phyloP scores from a whole-genome alignment of 768 basidiomycete species.

The Kwoniella sp. region DNA sequence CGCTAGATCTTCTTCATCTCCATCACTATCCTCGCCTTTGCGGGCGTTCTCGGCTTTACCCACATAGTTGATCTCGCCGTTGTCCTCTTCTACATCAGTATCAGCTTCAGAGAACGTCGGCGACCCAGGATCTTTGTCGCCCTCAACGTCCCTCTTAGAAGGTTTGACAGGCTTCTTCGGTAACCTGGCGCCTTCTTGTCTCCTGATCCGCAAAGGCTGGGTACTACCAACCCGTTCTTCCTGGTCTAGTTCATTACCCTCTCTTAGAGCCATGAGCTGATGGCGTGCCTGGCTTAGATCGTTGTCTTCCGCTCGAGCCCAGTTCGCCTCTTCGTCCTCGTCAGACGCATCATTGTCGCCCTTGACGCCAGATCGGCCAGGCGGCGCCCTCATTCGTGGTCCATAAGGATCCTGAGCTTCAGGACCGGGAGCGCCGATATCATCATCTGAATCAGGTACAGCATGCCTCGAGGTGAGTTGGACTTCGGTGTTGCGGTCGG shows the following conservation, averaged over 20 bases:
- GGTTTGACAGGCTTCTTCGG: not conserved
- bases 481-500: not conserved
- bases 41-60: not conserved
- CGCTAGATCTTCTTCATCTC: not conserved
- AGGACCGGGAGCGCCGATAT: constrained; percentile 11
- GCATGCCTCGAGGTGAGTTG: not conserved
- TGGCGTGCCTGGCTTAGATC: not conserved
- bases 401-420: not conserved
- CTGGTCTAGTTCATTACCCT: not conserved
- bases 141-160: not conserved
- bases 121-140: not conserved
- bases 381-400: not conserved
- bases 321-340: not conserved
- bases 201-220: not conserved
- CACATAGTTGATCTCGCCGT: not conserved
- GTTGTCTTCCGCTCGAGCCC: not conserved
- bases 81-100: constrained; percentile 4
- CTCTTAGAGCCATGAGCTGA: not conserved
- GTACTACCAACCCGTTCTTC: not conserved
- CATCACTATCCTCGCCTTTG: not conserved
- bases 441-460: constrained; percentile 7
- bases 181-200: not conserved
- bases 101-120: not conserved
- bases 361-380: not conserved
- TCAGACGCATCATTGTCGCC: constrained; percentile 2